Evolutionary conservation across 495 filamentous ascomycete species (phyloP).

Genomic region (Aspergillus olivimuriae): DNA sequence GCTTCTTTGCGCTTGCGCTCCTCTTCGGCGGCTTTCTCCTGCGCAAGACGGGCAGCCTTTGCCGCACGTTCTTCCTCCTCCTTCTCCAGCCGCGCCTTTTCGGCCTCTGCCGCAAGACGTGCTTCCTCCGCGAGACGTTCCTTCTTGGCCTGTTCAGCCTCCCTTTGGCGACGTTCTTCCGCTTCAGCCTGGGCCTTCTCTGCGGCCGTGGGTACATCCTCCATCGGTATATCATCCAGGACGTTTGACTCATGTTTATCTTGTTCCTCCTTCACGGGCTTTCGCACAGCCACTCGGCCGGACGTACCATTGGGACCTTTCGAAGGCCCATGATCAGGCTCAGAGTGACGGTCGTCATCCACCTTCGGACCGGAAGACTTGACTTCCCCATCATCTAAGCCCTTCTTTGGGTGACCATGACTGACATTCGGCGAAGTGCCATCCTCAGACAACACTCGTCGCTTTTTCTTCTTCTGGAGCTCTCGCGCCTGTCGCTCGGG

Average conservation of each 20-base stretch:
- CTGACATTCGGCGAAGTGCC: constrained; percentile 24
- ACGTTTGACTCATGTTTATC: constrained; percentile 20
- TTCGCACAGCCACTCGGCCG: constrained; percentile 9
- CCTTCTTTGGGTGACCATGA: constrained; percentile 29
- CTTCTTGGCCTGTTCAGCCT: constrained; percentile 13
- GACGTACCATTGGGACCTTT: constrained; percentile 16
- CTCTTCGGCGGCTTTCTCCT: constrained; percentile 46
- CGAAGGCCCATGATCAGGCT: constrained; percentile 9
- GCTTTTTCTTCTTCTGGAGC: constrained; percentile 47
- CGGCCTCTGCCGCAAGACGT: constrained; percentile 38
- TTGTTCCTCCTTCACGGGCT: constrained; percentile 27
- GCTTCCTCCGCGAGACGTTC: constrained; percentile 27
- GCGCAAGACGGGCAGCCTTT: constrained; percentile 35
- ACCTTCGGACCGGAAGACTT: constrained; percentile 22
- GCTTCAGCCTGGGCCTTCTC: constrained; percentile 27
- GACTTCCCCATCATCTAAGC: constrained; percentile 13
- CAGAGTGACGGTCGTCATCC: constrained; percentile 15
- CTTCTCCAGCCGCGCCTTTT: constrained; percentile 36
- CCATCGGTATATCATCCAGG: constrained; percentile 27
- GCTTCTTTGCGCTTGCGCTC: constrained; percentile 47
- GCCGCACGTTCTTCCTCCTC: constrained; percentile 40
- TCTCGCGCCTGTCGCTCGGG: constrained; percentile 30
- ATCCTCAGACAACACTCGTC: constrained; percentile 41
- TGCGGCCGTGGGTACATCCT: constrained; percentile 17
- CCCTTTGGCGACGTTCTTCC: constrained; percentile 33